These are phyloP conservation scores for Magnusiomyces suaveolens DNA, from an alignment of 1,139 yeast species.

Conservation along the genomic window DNA sequence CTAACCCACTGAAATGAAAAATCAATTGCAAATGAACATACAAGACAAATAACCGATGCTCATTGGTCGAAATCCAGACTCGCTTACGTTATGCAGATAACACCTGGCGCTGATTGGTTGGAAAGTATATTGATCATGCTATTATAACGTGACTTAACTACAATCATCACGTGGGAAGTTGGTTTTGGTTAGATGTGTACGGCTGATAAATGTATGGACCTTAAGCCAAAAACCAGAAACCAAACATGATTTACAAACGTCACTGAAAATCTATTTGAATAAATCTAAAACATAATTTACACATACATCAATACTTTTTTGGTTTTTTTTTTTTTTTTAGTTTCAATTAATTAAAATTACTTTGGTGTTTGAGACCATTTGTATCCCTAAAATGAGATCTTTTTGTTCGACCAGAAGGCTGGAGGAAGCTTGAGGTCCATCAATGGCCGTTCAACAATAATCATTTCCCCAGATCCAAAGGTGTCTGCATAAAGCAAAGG, in stretches of 20 bases:
- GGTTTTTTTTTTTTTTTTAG: too few relatives aligned
- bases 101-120: not conserved
- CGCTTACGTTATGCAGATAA: not conserved
- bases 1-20: not conserved
- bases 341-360: not conserved
- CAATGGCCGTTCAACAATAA: conserved; percentile 66
- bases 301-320: not conserved
- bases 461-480: conserved; percentile 48
- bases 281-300: too few relatives aligned
- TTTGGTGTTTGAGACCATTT: not conserved
- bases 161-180: too few relatives aligned
- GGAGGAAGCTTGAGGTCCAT: conserved; percentile 39
- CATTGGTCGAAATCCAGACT: not conserved
- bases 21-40: not conserved
- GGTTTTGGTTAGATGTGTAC: too few relatives aligned
- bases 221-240: too few relatives aligned
- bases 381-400: not conserved
- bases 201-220: too few relatives aligned
- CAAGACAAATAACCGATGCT: not conserved
- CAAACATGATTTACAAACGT: too few relatives aligned
- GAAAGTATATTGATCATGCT: not conserved
- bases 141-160: not conserved
- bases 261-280: too few relatives aligned
- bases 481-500: conserved; percentile 58
- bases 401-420: not conserved